These are phyloP conservation scores for Talaromyces sp. DNA, from an alignment of 2,329 filamentous ascomycete species.

Conservation along the genomic window DNA sequence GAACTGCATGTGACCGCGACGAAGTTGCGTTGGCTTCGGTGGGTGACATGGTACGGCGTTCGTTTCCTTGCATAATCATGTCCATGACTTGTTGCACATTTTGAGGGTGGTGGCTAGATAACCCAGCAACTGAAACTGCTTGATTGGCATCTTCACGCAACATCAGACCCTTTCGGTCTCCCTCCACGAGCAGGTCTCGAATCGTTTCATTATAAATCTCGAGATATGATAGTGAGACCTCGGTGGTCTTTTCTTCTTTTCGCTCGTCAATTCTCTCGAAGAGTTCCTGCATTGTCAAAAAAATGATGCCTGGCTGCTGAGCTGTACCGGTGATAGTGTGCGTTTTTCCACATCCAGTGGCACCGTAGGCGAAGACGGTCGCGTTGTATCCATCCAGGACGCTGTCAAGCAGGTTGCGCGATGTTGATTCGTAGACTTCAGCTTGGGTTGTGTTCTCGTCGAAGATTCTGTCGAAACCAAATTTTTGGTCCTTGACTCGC, in stretches of 20 bases:
- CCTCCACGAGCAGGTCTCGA: constrained; percentile 83
- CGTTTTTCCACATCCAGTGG: constrained; percentile 96
- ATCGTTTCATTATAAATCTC: constrained; percentile 99
- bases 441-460: constrained; percentile 89
- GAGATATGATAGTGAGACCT: constrained; percentile 87
- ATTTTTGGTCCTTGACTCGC: constrained; percentile 94
- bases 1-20: constrained; percentile 90
- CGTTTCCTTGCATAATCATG: constrained; percentile 94
- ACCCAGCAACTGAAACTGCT: constrained; percentile 80
- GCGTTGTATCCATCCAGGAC: constrained; percentile 98
- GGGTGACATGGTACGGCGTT: constrained; percentile 89
- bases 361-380: constrained; percentile 96
- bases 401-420: constrained; percentile 82
- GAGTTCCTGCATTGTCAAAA: constrained; percentile 96
- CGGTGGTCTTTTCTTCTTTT: constrained; percentile 79
- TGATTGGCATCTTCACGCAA: constrained; percentile 92
- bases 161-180: constrained; percentile 79
- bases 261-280: constrained; percentile 93
- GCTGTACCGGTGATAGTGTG: constrained; percentile 93
- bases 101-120: constrained; percentile 85
- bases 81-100: constrained; percentile 98
- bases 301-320: constrained; percentile 94
- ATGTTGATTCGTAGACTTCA: constrained; percentile 93
- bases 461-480: constrained; percentile 93
- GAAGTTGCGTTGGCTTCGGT: constrained; percentile 97